Evolutionary conservation across 768 basidiomycete species (phyloP), one percentile per base, ranked within the genome.

Genomic region (Podaxis sp.): DNA sequence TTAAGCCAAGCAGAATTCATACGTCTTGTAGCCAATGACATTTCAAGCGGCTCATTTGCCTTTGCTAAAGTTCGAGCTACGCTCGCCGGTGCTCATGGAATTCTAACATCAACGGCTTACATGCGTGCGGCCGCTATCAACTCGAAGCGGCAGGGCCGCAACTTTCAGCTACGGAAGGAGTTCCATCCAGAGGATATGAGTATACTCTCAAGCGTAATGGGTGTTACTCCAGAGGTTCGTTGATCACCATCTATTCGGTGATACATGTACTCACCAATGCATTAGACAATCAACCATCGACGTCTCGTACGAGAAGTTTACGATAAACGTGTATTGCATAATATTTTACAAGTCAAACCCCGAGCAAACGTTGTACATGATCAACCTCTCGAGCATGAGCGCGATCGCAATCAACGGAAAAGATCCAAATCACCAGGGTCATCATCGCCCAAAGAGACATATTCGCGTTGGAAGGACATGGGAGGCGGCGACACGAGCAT

Each of bases 21-120:
- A 11, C 42, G 14, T 40, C 27, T 35, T 47, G 37, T 68, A 98
- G 95, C 86, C 21, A 98, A 98, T 70, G 95, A 98, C 73, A 93
- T 98, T 27, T 93, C 95, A 0, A 85, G 82, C 55, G 93, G 94
- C 1, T 94, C 95, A 0, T 95, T 85, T 73, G 87, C 85, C 36
- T 91, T 97, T 64, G 76, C 81, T 27, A 88, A 87, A 68, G 94
- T 98, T 40, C 86, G 87, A 23, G 83, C 85, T 53, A 89, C 93
- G 2, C 81, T 98, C 62, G 88, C 90, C 0, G 95, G 95, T 1
- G 96, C 90, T 14, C 79, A 82, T 70, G 80, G 78, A 27, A 90
- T 91, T 44, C 78, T 99, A 69, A 87, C 88, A n/a, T 81, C 90
- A 0, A 82, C 87, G 1, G 81, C 91, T 36, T 91, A 85, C 66